phyloP scores from a whole-genome alignment of 495 filamentous ascomycete genomes.

The Daldinia grandis region DNA sequence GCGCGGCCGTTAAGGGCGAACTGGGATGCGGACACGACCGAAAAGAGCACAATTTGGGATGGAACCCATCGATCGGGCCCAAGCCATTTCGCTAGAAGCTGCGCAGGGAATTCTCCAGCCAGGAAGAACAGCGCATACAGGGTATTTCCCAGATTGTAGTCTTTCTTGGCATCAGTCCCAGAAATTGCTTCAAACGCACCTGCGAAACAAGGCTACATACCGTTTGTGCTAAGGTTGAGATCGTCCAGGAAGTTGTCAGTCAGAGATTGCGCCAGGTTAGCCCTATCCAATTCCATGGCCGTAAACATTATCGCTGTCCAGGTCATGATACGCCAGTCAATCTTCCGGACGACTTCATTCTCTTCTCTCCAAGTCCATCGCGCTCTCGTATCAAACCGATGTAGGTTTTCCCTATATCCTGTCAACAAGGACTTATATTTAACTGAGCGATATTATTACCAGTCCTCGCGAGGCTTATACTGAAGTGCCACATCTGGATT shows the following conservation, averaged over 20 bases:
- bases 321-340: conserved; percentile 54
- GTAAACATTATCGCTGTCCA: conserved; percentile 86
- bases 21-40: conserved; percentile 73
- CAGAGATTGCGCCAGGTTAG: conserved; percentile 62
- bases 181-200: not conserved
- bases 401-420: conserved; percentile 54
- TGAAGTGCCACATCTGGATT: conserved; percentile 49
- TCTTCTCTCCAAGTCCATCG: conserved; percentile 58
- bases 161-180: conserved; percentile 39
- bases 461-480: conserved; percentile 50
- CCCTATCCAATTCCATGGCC: conserved; percentile 80
- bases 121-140: conserved; percentile 76
- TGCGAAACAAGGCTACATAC: conserved; percentile 24
- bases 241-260: conserved; percentile 53
- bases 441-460: conserved; percentile 37
- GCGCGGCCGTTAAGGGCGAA: conserved; percentile 67
- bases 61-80: conserved; percentile 90
- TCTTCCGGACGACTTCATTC: conserved; percentile 47
- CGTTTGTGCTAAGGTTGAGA: conserved; percentile 48
- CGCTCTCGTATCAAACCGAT: conserved; percentile 52
- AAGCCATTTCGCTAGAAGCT: conserved; percentile 76
- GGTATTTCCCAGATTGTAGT: conserved; percentile 80
- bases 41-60: conserved; percentile 81
- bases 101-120: conserved; percentile 76
- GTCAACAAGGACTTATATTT: not conserved